phyloP scores from a whole-genome alignment of 192 early-diverging fungal genomes.

The Dissophora globulifera region DNA sequence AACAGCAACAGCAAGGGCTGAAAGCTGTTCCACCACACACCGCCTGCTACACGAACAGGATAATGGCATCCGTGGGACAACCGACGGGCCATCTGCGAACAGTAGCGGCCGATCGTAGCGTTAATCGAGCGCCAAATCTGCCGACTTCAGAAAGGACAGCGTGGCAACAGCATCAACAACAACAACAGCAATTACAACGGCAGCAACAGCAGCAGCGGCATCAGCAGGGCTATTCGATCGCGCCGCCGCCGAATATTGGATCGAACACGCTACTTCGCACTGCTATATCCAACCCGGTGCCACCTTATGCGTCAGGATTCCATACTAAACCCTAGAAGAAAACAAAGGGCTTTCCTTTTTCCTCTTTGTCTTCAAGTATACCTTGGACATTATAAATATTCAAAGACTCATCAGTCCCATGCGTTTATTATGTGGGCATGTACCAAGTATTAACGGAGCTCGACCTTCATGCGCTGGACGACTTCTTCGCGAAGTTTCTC shows the following conservation, averaged over 20 bases:
- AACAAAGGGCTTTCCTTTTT: too few species aligned
- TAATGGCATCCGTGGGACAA: not conserved
- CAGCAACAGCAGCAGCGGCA: conserved; percentile 11
- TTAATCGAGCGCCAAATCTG: not conserved
- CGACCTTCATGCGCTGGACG: conserved; percentile 73
- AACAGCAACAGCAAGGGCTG: not conserved
- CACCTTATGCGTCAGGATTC: not conserved
- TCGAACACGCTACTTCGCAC: not conserved
- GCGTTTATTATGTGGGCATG: too few species aligned
- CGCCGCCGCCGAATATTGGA: not conserved
- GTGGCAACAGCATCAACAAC: conserved; percentile 27
- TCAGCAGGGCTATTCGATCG: not conserved
- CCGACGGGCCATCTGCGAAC: not conserved
- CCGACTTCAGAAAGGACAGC: conserved; percentile 4
- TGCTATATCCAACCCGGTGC: not conserved
- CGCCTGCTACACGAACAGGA: not conserved
- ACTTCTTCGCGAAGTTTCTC: conserved; percentile 76
- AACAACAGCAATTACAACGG: conserved; percentile 14
- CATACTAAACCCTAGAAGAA: not conserved
- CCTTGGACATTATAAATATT: too few species aligned
- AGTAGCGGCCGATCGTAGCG: too few species aligned
- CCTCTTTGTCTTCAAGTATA: too few species aligned
- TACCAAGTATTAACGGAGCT: conserved; percentile 69
- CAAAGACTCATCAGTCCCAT: too few species aligned
- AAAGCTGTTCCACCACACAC: not conserved